Conservation (phyloP, 176 grass and related monocot genomes). For the Oryza australiensis region DNA sequence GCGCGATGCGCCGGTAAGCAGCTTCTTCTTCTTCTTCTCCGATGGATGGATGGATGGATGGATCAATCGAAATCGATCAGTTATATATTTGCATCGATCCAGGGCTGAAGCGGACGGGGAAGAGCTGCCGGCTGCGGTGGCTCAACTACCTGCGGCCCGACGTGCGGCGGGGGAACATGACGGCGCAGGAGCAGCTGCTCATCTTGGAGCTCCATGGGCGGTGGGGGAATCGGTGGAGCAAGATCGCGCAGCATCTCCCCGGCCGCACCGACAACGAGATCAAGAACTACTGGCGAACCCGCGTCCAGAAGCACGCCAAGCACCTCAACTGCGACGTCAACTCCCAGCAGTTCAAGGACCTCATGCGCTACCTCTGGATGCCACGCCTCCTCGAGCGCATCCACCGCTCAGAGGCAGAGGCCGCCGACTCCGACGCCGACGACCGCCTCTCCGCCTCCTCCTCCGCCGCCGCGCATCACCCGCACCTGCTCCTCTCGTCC, state of each 20-base stretch:
- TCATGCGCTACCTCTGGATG: slow-evolving; percentile 90
- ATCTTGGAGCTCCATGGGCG: slow-evolving; percentile 90
- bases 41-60: background rate
- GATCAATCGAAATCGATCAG: no score
- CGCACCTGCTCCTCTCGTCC: no score
- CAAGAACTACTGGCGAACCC: slow-evolving; percentile 97
- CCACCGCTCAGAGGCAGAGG: slow-evolving; percentile 6
- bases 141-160: slow-evolving; percentile 95
- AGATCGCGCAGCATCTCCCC: slow-evolving; percentile 89
- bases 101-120: slow-evolving; percentile 76
- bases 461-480: no score
- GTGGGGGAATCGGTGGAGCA: slow-evolving; percentile 97
- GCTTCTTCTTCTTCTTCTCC: background rate
- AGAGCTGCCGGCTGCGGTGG: slow-evolving; percentile 93
- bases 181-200: slow-evolving; percentile 84
- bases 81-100: no score
- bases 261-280: slow-evolving; percentile 97
- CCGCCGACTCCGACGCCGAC: background rate
- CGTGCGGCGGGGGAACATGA: slow-evolving; percentile 78
- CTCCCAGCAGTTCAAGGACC: slow-evolving; percentile 86
- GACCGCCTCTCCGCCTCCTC: no score
- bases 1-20: slow-evolving; percentile 68
- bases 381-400: slow-evolving; percentile 83
- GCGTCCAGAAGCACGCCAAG: slow-evolving; percentile 88
- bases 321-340: slow-evolving; percentile 91